Conservation (phyloP, 1,139 yeast genomes). For the Candida dubliniensis region DNA sequence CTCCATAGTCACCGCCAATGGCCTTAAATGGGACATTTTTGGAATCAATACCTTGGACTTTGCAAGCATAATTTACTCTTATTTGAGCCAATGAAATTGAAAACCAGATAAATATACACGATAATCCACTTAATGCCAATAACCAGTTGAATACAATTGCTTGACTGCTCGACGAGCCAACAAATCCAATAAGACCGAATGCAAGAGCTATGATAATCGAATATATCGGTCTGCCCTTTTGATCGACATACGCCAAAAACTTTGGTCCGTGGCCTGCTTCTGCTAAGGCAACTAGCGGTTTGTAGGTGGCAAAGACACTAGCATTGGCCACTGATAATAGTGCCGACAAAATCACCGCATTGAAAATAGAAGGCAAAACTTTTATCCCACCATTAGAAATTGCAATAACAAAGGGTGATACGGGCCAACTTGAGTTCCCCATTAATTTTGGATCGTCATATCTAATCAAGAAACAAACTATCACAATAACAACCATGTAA, state of each 20-base stretch:
- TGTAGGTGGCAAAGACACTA: constrained; percentile 33
- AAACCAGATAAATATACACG: constrained; percentile 40
- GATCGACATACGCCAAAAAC: constrained; percentile 25
- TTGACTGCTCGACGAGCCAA: constrained; percentile 31
- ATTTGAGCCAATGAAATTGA: constrained; percentile 35
- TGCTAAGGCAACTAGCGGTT: constrained; percentile 33
- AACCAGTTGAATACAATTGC: constrained; percentile 36
- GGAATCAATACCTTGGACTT: constrained; percentile 23
- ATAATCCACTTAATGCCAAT: constrained; percentile 37
- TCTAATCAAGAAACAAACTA: constrained; percentile 41
- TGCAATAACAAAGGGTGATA: constrained; percentile 27
- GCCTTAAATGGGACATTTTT: constrained; percentile 27
- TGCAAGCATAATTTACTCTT: constrained; percentile 25
- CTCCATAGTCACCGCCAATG: constrained; percentile 33
- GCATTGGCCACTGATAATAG: constrained; percentile 37
- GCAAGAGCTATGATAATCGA: constrained; percentile 29
- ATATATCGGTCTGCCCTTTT: constrained; percentile 30
- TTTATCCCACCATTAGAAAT: constrained; percentile 30
- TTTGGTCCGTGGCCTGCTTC: constrained; percentile 36
- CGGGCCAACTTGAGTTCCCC: constrained; percentile 29
- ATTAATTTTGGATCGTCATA: constrained; percentile 32
- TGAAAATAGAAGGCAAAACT: constrained; percentile 34
- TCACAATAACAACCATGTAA: constrained; percentile 39
- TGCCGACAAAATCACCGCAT: constrained; percentile 32
- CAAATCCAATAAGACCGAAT: constrained; percentile 34